Base-by-base conservation (phyloP, 2,329 filamentous ascomycete species). In the Mariannaea elegans region DNA sequence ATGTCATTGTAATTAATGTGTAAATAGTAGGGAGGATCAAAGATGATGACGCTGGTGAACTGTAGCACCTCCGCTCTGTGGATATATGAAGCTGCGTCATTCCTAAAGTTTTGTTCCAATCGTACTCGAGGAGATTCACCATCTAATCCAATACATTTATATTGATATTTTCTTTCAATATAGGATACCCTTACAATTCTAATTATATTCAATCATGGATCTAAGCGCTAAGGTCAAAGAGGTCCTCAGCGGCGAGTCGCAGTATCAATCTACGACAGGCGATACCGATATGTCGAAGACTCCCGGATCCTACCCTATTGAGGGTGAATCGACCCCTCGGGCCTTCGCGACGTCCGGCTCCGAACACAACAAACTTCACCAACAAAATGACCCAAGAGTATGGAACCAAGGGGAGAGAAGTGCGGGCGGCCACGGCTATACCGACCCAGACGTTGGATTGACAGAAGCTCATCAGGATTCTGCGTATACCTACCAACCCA, bases 341-440 rank as follows among this genome's bases (percentile, higher is more conserved):
- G 42, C 58, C 12, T 45, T 51, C 9, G 57, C 61, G 7, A 59
- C 54, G 13, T 16, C 52, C 3, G 59, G 47, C 10, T 16, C 19
- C 41, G 62, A 68, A 6, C 65, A 66, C 2, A 66, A 59, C 44
- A 68, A 68, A 39, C 44, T 68, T 23, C 66, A 68, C 52, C 68
- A 68, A 32, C 6, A 64, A 3, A 52, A 66, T 0, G 65, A 68
- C 16, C 64, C 66, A 38, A 59, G 65, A 13, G 63, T 51, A 24
- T 60, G 39, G 47, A 44, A 63, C 18, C 57, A 54, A 10, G 55
- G 34, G 7, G 44, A 63, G 4, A 36, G 50, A 3, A n/a, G 32
- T 9, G 36, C 23, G 3, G 27, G 18, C 4, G 54, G 65, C 1
- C 63, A 68, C 3, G 63, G 45, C 1, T 39, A 66, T 32, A 62